Conservation (phyloP, 768 basidiomycete species). For the Kwoniella newhampshirensis region DNA sequence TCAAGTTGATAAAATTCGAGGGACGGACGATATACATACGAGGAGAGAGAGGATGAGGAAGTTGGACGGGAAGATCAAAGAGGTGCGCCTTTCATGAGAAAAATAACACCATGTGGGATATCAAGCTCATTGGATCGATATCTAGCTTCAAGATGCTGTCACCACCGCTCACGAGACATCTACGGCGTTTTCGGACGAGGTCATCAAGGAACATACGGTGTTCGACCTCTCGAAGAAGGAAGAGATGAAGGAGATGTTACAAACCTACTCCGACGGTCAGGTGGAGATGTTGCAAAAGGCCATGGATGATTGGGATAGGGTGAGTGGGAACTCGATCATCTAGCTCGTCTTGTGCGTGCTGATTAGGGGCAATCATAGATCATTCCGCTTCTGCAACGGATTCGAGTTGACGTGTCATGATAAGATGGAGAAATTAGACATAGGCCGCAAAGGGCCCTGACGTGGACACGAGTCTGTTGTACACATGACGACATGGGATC, state of each 20-base stretch:
- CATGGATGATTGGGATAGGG: slow-evolving; percentile 94
- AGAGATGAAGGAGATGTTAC: slow-evolving; percentile 96
- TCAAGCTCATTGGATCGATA: neutral
- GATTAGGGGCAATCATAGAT: slow-evolving; percentile 54
- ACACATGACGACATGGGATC: neutral
- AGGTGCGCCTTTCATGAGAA: slow-evolving; percentile 60
- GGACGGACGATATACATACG: slow-evolving; percentile 88
- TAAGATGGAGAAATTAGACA: no score
- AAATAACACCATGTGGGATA: no score
- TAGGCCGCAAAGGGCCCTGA: no score
- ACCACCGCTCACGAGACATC: slow-evolving; percentile 92
- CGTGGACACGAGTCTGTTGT: no score
- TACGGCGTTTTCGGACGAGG: slow-evolving; percentile 94
- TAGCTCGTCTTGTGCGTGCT: neutral
- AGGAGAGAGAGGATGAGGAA: slow-evolving; percentile 91
- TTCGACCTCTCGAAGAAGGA: slow-evolving; percentile 88
- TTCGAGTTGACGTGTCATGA: slow-evolving; percentile 77
- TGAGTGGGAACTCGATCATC: slow-evolving; percentile 16
- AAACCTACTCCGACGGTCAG: slow-evolving; percentile 85
- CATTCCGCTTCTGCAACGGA: slow-evolving; percentile 88
- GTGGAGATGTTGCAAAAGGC: slow-evolving; percentile 94
- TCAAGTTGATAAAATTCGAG: slow-evolving; percentile 83
- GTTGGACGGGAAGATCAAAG: slow-evolving; percentile 90
- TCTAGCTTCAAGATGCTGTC: slow-evolving; percentile 91
- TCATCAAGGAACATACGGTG: slow-evolving; percentile 80